phyloP scores from a whole-genome alignment of 345 rosid species.

The Ceriops zippeliana region DNA sequence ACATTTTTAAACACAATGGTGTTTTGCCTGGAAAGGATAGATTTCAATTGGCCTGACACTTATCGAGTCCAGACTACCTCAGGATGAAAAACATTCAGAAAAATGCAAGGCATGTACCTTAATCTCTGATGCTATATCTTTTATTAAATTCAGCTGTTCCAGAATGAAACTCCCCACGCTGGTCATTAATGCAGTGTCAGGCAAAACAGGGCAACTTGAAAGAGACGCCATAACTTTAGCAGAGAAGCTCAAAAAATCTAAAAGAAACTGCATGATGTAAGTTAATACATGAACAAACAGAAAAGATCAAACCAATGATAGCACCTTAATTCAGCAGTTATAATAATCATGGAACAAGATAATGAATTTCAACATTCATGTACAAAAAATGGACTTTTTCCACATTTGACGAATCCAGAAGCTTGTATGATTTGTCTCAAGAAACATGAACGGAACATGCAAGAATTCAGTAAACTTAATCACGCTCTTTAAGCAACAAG shows the following conservation, averaged over 20 bases:
- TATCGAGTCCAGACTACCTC: not conserved
- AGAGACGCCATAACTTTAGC: constrained; percentile 50
- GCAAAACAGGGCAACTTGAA: constrained; percentile 35
- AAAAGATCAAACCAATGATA: not conserved
- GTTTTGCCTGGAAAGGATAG: not conserved
- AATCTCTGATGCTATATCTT: constrained; percentile 41
- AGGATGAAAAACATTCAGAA: constrained; percentile 4
- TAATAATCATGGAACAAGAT: not conserved
- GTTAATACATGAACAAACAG: constrained; percentile 7
- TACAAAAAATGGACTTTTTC: too few species aligned
- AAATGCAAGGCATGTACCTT: constrained; percentile 46
- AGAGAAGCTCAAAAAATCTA: constrained; percentile 55
- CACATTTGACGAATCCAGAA: too few species aligned
- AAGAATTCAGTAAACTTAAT: too few species aligned
- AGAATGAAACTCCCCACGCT: constrained; percentile 51
- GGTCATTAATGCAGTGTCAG: constrained; percentile 33
- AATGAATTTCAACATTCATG: not conserved
- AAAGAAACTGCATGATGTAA: constrained; percentile 64
- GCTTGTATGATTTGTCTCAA: too few species aligned
- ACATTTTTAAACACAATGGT: too few species aligned
- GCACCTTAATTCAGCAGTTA: not conserved
- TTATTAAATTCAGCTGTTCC: constrained; percentile 60
- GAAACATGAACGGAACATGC: too few species aligned
- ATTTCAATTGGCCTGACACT: not conserved
- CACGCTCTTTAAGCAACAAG: too few species aligned